Conservation (phyloP, 179 eudicot species). For the Camellia oleifera region DNA sequence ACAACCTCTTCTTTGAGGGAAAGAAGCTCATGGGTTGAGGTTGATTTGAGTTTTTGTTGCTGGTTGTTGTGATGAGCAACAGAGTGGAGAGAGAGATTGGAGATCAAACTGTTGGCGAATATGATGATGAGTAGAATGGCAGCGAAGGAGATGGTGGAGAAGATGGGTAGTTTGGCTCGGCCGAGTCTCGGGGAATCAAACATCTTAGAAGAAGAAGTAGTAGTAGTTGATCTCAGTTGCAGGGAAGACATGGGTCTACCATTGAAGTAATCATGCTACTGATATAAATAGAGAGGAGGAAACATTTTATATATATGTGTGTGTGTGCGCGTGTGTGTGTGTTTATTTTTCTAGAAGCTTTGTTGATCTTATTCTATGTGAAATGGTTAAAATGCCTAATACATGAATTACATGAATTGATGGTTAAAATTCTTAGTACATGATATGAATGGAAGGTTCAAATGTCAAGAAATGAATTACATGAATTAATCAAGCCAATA, state of each 20-base stretch:
- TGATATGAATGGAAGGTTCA: too few species aligned
- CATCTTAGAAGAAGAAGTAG: not conserved
- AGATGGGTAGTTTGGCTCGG: slow-evolving; percentile 22
- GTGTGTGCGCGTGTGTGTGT: too few species aligned
- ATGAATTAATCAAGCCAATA: too few species aligned
- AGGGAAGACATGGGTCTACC: not conserved
- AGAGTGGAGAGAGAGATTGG: slow-evolving; percentile 16
- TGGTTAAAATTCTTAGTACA: too few species aligned
- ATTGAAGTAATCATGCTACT: not conserved
- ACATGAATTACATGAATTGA: too few species aligned
- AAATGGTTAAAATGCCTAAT: too few species aligned
- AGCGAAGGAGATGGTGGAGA: slow-evolving; percentile 28
- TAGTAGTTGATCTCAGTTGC: not conserved
- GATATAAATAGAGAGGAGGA: not conserved
- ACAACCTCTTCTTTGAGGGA: not conserved
- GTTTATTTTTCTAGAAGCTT: too few species aligned
- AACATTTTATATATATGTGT: not conserved
- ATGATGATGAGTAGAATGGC: slow-evolving; percentile 19
- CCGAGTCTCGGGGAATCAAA: slow-evolving; percentile 10
- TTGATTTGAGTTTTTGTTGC: not conserved
- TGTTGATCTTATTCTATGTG: too few species aligned
- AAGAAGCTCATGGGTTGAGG: not conserved
- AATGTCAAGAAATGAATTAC: too few species aligned
- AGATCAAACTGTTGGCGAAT: slow-evolving; percentile 19
- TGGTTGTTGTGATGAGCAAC: not conserved